Base-by-base conservation (phyloP, 2,329 filamentous ascomycete genomes). In the Sporothrix pallida region DNA sequence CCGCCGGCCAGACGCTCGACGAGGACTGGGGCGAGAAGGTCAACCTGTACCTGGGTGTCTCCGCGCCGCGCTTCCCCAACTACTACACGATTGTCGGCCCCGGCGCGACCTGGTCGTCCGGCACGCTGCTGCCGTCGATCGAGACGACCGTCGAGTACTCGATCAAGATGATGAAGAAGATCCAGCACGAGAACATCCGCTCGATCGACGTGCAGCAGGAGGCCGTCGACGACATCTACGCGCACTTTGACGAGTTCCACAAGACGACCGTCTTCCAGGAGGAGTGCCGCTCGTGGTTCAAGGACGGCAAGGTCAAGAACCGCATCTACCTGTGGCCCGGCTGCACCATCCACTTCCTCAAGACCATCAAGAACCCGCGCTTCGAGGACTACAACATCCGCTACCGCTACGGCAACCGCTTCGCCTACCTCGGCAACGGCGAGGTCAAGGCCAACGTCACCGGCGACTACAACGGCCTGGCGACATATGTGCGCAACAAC, bases 211-310 rank as follows among this genome's bases (percentile, higher is more conserved):
- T 87, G 12, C 86, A 86, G 76, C 77, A 80, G 0, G 82, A 82
- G 20, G 85, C 83, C 1, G 83, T 88, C 8, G 78, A 80, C 12
- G 87, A 88, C 75, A 89, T 89, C 78, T 82, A 85, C 73, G 80
- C 80, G 3, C 82, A 83, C 79, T 83, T 83, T 58, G 83, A 86
- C 73, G 75, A 78, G 10, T 86, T 84, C 78, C 84, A 87, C 81
- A 78, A 81, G 73, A 79, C 77, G 26, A 84, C 84, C 0, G 85
- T 86, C 0, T 87, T 83, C 82, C 78, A 82, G 65, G 72, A 74
- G 58, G 70, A 63, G 70, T 75, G 74, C 70, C 72, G 74, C 44
- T 70, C 46, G 9, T 74, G 74, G 74, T 74, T 74, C 70, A 75
- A 74, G 72, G 70, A 20, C 71, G 78, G 79, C 69, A 80, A 79